Evolutionary conservation across 1,139 yeast genomes (phyloP).

Genomic region (Suhomyces atakaporum): DNA sequence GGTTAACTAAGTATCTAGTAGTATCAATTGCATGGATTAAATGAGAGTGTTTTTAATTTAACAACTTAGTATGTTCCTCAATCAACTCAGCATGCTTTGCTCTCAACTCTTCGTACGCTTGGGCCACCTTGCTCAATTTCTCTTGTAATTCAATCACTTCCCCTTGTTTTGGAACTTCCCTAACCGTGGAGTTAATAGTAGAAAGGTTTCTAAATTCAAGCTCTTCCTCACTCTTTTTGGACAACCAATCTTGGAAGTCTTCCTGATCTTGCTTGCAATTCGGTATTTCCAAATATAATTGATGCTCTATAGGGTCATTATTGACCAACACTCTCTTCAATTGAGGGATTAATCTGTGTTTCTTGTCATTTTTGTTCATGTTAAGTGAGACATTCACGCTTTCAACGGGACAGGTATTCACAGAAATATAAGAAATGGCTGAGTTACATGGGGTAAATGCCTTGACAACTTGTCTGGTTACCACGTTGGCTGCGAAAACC

Average conservation of each 20-base stretch:
- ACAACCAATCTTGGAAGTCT: conserved; percentile 45
- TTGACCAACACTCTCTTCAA: conserved; percentile 60
- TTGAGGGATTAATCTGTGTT: conserved; percentile 49
- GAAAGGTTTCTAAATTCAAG: conserved; percentile 48
- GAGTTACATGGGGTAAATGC: conserved; percentile 58
- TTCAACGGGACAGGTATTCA: conserved; percentile 15
- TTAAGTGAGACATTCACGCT: conserved; percentile 13
- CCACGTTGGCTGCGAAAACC: conserved; percentile 68
- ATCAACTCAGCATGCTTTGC: conserved; percentile 61
- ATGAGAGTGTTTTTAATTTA: too few relatives aligned
- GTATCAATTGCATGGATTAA: too few relatives aligned
- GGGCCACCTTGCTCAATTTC: conserved; percentile 51
- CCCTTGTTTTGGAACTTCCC: conserved; percentile 15
- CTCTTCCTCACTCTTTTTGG: conserved; percentile 52
- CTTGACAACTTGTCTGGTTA: conserved; percentile 74
- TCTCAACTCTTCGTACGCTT: conserved; percentile 61
- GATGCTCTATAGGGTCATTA: conserved; percentile 49
- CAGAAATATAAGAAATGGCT: conserved; percentile 32
- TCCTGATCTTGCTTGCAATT: conserved; percentile 13
- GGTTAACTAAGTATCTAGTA: too few relatives aligned
- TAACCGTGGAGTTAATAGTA: conserved; percentile 38
- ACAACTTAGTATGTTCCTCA: conserved; percentile 50
- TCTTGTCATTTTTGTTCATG: conserved; percentile 35
- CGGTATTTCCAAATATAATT: conserved; percentile 49
- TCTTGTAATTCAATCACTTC: conserved; percentile 35